phyloP scores from a whole-genome alignment of 2,329 filamentous ascomycete species.

The Trichoderma asperellum region DNA sequence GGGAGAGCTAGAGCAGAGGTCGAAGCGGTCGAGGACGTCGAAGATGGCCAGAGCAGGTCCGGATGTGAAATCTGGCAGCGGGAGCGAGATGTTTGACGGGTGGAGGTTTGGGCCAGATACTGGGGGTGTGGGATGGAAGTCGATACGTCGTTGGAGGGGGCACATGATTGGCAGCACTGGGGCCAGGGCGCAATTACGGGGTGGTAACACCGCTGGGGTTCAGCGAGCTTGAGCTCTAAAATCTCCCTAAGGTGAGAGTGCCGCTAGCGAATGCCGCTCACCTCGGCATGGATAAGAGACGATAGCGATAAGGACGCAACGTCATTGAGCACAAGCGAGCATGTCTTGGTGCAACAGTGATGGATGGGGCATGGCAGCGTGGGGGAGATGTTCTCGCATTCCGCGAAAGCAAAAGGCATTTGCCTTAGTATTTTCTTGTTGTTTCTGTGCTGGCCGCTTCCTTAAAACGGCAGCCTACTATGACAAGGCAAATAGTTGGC shows the following conservation, averaged over 20 bases:
- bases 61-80: slow-evolving; percentile 33
- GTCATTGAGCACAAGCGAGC: slow-evolving; percentile 9
- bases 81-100: slow-evolving; percentile 39
- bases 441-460: not conserved
- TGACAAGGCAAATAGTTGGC: not conserved
- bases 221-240: slow-evolving; percentile 23
- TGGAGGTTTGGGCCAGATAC: slow-evolving; percentile 33
- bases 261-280: slow-evolving; percentile 26
- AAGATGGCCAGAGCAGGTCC: slow-evolving; percentile 2
- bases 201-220: slow-evolving; percentile 31
- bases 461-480: not conserved
- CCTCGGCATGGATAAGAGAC: slow-evolving; percentile 20
- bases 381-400: slow-evolving; percentile 8
- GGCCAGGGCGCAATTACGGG: slow-evolving; percentile 32
- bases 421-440: not conserved
- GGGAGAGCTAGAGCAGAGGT: slow-evolving; percentile 26
- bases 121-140: slow-evolving; percentile 33
- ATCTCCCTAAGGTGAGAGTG: slow-evolving; percentile 21
- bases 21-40: slow-evolving; percentile 14
- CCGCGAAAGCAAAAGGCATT: not conserved
- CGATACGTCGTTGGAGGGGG: slow-evolving; percentile 34
- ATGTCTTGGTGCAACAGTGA: slow-evolving; percentile 12
- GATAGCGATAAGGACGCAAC: slow-evolving; percentile 26
- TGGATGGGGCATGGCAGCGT: slow-evolving; percentile 1
- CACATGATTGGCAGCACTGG: slow-evolving; percentile 42